Conservation (phyloP, 2,329 filamentous ascomycete species). For the Lachnellula hyalina region DNA sequence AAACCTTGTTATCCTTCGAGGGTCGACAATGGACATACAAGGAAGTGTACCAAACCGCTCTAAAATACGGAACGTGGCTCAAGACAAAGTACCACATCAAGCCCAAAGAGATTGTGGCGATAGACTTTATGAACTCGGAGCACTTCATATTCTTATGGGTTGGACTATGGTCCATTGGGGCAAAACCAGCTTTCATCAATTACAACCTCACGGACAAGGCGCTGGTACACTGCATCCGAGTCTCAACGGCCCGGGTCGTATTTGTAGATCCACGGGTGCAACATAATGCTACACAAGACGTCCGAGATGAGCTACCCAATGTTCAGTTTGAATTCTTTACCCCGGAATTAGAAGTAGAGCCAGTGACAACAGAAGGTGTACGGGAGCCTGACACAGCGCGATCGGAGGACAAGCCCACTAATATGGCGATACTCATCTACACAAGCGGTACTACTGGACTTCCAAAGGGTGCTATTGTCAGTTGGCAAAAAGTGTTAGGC, state of each 20-base stretch:
- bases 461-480: conserved; percentile 72
- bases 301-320: conserved; percentile 43
- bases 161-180: conserved; percentile 78
- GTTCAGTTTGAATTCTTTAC: conserved; percentile 60
- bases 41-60: conserved; percentile 63
- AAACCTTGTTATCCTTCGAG: conserved; percentile 61
- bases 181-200: conserved; percentile 80
- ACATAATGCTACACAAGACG: conserved; percentile 51
- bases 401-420: conserved; percentile 41
- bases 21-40: conserved; percentile 67
- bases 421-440: conserved; percentile 72
- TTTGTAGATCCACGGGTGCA: conserved; percentile 61
- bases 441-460: conserved; percentile 82
- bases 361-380: conserved; percentile 44
- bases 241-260: conserved; percentile 60
- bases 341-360: conserved; percentile 49
- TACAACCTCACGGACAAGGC: conserved; percentile 72
- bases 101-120: conserved; percentile 69
- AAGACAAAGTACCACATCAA: conserved; percentile 58
- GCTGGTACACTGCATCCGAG: conserved; percentile 67
- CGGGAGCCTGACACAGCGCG: conserved; percentile 56
- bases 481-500: conserved; percentile 61
- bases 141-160: conserved; percentile 68
- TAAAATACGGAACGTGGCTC: conserved; percentile 74
- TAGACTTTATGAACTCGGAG: conserved; percentile 79